Base-by-base conservation (phyloP, 495 filamentous ascomycete genomes). In the Entonaema liquescens region DNA sequence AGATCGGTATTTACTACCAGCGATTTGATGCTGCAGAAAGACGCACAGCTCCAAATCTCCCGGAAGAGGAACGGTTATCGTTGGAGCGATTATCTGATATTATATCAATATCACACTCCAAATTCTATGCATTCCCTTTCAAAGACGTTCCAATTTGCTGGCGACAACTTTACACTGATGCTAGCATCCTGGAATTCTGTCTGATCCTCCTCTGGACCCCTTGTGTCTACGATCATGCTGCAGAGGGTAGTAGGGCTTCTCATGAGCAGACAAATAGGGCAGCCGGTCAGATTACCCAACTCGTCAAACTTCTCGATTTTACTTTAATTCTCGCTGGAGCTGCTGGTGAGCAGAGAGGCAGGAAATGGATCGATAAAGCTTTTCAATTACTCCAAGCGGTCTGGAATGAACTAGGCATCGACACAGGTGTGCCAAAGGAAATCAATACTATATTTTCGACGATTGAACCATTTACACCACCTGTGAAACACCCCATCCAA, bases 321-420 rank as follows among this genome's bases (percentile, higher is more conserved):
- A 91, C 92, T 0, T 73, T 95, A 53, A 95, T 97, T 53, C 89
- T 97, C 76, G 86, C 93, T 23, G 95, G 94, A 0, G 92, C 88
- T 0, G 88, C 89, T 3, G 77, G 85, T 2, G 50, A 73, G 28
- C 42, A 31, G 4, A 72, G 84, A 11, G 86, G 91, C n/a, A 85
- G 86, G 63, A 77, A 72, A n/a, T 82, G 88, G 74, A 84, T 95
- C 53, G 85, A 92, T 56, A 62, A 70, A 35, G 74, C 89, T 1
- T 73, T 93, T 13, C 74, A 77, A 0, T 67, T 83, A 17, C 76
- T 90, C 26, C 78, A 83, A 29, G 60, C 71, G 3, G 72, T 79
- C 25, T 76, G 75, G 70, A 49, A n/a, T 40, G 66, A 47, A 15
- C 28, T 31, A 42, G 36, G 3, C 54, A 7, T 26, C 40, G 8